Base-by-base conservation (phyloP, 1,284 basidiomycete genomes). In the Lentinula novae-zelandiae region DNA sequence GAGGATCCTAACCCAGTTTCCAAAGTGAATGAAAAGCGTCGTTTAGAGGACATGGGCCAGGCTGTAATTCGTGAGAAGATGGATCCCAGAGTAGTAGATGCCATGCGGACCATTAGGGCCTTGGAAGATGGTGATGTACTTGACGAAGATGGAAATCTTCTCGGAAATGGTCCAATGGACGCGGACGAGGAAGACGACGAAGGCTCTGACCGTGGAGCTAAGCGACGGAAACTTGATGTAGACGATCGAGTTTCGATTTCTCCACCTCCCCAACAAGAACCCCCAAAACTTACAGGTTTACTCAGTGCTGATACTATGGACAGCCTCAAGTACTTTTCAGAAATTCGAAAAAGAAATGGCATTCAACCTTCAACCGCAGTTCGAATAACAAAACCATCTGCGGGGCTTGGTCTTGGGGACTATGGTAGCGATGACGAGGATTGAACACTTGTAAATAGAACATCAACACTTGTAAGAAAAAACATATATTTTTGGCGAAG, bases 1-100 rank as follows among this genome's bases (percentile, higher is more conserved):
- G 95, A 96, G 72, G 95, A 98, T 72, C 95, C 95, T 1, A 97
- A 98, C 72, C 95, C 95, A 0, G 86, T 86, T 0, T 87, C 89
- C 60, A 95, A 95, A 69, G 85, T 90, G 5, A 83, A 85, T 2
- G 95, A 97, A 75, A 92, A 94, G 70, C 80, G 83, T 17, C 80
- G 94, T 34, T 72, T 98, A 46, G 89, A 93, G 68, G 85, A 90
- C 12, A 81, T 90, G 67, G 95, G 95, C 0, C 85, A 89, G 66
- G 86, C 91, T 63, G 93, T 92, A 1, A 95, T 98, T 65, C 82
- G 87, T 67, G 82, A 92, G 10, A 85, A 88, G 60, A 91, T 93
- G 78, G 90, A 95, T 69, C 89, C 90, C 3, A 79, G 86, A 17
- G 88, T 97, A 57, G 85, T 96, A 8, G 91, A 96, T 66, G 93